Conservation (phyloP, 2,329 filamentous ascomycete genomes). For the Alternaria gaisen region DNA sequence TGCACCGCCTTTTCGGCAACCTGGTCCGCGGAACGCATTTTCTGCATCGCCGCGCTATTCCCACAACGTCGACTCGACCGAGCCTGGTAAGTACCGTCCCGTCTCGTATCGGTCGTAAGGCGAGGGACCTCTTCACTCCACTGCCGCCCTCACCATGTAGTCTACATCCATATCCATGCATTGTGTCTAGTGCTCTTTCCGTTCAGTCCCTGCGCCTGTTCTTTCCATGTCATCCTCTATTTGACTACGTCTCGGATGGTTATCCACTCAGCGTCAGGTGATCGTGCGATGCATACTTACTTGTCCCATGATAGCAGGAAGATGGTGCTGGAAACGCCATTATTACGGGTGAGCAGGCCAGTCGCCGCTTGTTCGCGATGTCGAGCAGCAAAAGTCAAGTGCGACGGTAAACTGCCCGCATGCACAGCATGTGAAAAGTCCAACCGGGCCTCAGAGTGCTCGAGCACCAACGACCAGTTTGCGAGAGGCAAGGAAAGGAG, state of each 20-base stretch:
- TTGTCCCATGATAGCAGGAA: slow-evolving; percentile 26
- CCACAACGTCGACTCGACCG: slow-evolving; percentile 21
- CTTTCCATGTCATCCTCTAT: neutral
- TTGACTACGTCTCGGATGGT: neutral
- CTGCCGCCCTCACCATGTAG: slow-evolving; percentile 12
- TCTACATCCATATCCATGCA: neutral
- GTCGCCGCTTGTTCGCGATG: slow-evolving; percentile 83
- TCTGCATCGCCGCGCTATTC: slow-evolving; percentile 29
- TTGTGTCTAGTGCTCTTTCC: neutral
- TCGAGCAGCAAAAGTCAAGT: slow-evolving; percentile 95
- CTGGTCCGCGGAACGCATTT: slow-evolving; percentile 6
- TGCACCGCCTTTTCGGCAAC: slow-evolving; percentile 7
- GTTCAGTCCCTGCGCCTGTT: neutral
- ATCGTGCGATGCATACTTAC: slow-evolving; percentile 11
- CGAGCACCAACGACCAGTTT: slow-evolving; percentile 94
- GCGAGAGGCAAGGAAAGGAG: slow-evolving; percentile 94
- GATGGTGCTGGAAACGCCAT: slow-evolving; percentile 64
- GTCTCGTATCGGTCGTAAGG: slow-evolving; percentile 10
- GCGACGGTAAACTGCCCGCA: slow-evolving; percentile 93
- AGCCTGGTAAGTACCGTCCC: slow-evolving; percentile 31
- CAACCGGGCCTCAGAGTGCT: slow-evolving; percentile 85
- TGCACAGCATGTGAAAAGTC: slow-evolving; percentile 96
- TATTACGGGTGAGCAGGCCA: slow-evolving; percentile 77
- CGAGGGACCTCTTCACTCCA: neutral
- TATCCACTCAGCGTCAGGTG: neutral